Base-by-base conservation (phyloP, 768 basidiomycete species). In the Lactarius trivialis region DNA sequence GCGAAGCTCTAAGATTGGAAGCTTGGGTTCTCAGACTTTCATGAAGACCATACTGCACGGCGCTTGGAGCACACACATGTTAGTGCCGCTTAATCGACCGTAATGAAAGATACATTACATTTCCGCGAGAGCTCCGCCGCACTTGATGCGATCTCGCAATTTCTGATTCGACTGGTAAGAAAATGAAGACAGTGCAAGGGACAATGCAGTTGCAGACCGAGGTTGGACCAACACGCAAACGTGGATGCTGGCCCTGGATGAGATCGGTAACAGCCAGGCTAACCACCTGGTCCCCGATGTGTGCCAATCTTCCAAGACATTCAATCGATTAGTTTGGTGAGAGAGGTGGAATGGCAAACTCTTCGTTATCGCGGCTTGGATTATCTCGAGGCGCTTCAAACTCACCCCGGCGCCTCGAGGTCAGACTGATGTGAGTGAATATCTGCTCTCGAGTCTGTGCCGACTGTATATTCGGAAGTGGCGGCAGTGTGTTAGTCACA, bases 341-440 rank as follows among this genome's bases (percentile, higher is more conserved):
- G 24, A 33, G n/a, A 21, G 28, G 45, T 30, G 14, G 21, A n/a
- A 30, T 12, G 2, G 17, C n/a, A 26, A 7, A 19, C 34, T 51
- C 45, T 48, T 63, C 57, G 19, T 54, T 49, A 54, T 63, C 33
- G 24, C 21, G 12, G n/a, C 17, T 32, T n/a, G 32, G 34, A 39
- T 55, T 36, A 6, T 6, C 26, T 28, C 11, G 50, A 9, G 51
- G 33, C 3, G 34, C 51, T 39, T 63, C 55, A 19, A 54, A 58
- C 4, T 21, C 7, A 26, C 30, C 12, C 30, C 34, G 37, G 12
- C 37, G n/a, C 7, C 43, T 24, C 36, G 6, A 21, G 17, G n/a
- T 15, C 15, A 58, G n/a, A n/a, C 50, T 58, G n/a, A 15, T 45
- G 24, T 58, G 61, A 3, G 61, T 58, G 36, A 63, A 63, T 30